Conservation (phyloP, 176 grass and related monocot genomes). For the Juncus effusus region DNA sequence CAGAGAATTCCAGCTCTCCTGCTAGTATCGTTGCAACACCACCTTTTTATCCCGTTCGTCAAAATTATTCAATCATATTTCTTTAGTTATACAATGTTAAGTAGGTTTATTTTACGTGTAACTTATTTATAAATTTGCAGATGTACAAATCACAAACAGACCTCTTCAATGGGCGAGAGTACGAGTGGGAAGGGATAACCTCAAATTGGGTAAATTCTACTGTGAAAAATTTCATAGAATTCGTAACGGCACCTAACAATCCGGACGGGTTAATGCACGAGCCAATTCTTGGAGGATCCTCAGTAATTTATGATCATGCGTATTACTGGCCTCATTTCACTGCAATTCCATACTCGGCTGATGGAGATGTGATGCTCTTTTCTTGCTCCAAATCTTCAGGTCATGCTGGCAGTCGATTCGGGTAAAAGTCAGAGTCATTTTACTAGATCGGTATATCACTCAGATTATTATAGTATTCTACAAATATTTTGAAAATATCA, state of each 20-base stretch:
- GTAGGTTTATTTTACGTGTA: not conserved
- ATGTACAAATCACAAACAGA: constrained; percentile 19
- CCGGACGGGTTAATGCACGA: constrained; percentile 38
- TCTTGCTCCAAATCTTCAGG: constrained; percentile 56
- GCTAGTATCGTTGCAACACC: constrained; percentile 46
- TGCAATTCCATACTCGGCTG: constrained; percentile 41
- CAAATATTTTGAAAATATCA: constrained; percentile 23
- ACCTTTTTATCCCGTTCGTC: constrained; percentile 45
- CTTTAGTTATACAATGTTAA: not conserved
- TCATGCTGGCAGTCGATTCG: constrained; percentile 70
- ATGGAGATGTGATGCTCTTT: constrained; percentile 75
- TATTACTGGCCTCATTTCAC: constrained; percentile 84
- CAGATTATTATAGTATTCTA: too few species aligned
- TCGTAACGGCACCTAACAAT: constrained; percentile 75
- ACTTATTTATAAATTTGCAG: constrained; percentile 24
- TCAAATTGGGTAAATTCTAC: constrained; percentile 39
- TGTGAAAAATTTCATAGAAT: constrained; percentile 48
- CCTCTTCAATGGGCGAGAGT: constrained; percentile 49
- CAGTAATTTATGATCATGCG: constrained; percentile 57
- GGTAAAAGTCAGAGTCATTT: constrained; percentile 27
- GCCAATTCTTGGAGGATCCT: constrained; percentile 34
- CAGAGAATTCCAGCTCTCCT: constrained; percentile 28
- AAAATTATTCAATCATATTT: not conserved
- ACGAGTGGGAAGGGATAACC: constrained; percentile 43
- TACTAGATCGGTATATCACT: too few species aligned